phyloP scores from a whole-genome alignment of 108 stramenopile genomes.

The Cyclotella sp. region DNA sequence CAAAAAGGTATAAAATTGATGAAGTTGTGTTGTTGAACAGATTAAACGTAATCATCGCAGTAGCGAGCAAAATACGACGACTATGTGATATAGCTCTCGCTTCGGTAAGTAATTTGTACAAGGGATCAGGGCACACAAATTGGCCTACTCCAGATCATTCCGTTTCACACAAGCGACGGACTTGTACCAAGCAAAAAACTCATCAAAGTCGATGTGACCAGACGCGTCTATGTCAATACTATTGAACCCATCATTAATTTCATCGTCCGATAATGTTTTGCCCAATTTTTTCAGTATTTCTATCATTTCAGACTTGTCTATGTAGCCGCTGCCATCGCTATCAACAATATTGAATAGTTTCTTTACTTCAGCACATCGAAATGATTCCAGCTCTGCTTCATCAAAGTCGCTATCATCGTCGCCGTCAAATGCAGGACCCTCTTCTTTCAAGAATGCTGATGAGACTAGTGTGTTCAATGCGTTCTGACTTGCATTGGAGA shows the following conservation, averaged over 20 bases:
- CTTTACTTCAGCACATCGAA: slow-evolving; percentile 47
- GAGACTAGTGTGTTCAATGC: slow-evolving; percentile 54
- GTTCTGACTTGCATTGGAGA: slow-evolving; percentile 41
- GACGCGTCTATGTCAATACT: slow-evolving; percentile 50
- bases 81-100: too few species aligned
- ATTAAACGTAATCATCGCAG: too few species aligned
- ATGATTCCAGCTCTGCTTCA: slow-evolving; percentile 54
- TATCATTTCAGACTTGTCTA: slow-evolving; percentile 56
- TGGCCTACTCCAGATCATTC: neutral
- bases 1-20: slow-evolving; percentile 37
- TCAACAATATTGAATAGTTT: slow-evolving; percentile 64
- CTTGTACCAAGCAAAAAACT: slow-evolving; percentile 62
- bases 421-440: slow-evolving; percentile 32
- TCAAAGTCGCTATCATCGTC: slow-evolving; percentile 63
- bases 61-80: too few species aligned
- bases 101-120: neutral
- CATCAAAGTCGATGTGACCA: slow-evolving; percentile 58
- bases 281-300: slow-evolving; percentile 50
- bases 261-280: slow-evolving; percentile 27
- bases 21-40: neutral
- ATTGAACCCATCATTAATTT: slow-evolving; percentile 47
- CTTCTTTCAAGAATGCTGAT: slow-evolving; percentile 46
- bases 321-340: slow-evolving; percentile 49
- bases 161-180: slow-evolving; percentile 24
- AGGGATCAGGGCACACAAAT: neutral